A percentile compares a stretch with the other conserved stretches of the same genome.
Evolutionary conservation across 768 basidiomycete species (phyloP).

Genomic region (Hypholoma fasciculare): DNA sequence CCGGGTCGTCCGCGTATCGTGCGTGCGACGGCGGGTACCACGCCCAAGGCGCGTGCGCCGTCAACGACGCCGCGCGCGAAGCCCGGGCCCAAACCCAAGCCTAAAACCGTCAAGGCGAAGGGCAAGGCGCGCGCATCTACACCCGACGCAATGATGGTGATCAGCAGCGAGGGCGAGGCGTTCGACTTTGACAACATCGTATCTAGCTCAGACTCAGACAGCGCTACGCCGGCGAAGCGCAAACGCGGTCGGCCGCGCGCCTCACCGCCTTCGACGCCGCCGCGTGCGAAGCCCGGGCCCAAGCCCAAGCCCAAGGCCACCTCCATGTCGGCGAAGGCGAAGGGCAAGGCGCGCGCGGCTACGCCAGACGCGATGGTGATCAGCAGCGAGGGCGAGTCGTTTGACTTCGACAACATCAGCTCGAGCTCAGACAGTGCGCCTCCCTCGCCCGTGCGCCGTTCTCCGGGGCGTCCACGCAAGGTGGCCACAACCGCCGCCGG

Average conservation of each 20-base stretch:
- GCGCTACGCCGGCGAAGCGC: constrained; percentile 7
- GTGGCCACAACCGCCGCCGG: neutral
- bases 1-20: neutral
- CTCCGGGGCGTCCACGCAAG: constrained; percentile 7
- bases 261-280: no score
- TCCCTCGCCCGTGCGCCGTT: constrained; percentile 1
- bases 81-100: no score
- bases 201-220: constrained; percentile 10
- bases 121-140: neutral
- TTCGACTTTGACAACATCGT: constrained; percentile 18
- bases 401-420: constrained; percentile 3
- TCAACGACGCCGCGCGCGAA: no score
- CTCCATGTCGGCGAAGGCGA: no score
- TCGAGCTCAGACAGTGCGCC: neutral
- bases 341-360: no score
- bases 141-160: neutral
- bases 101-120: neutral
- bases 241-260: constrained; percentile 12
- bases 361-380: neutral
- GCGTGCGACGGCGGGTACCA: no score
- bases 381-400: constrained; percentile 1
- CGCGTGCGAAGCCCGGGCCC: no score
- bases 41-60: no score
- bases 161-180: constrained; percentile 17
- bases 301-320: no score